These are phyloP conservation scores for Sungouiozyma intestinalis DNA, from an alignment of 805 yeast genomes.

Conservation along the genomic window DNA sequence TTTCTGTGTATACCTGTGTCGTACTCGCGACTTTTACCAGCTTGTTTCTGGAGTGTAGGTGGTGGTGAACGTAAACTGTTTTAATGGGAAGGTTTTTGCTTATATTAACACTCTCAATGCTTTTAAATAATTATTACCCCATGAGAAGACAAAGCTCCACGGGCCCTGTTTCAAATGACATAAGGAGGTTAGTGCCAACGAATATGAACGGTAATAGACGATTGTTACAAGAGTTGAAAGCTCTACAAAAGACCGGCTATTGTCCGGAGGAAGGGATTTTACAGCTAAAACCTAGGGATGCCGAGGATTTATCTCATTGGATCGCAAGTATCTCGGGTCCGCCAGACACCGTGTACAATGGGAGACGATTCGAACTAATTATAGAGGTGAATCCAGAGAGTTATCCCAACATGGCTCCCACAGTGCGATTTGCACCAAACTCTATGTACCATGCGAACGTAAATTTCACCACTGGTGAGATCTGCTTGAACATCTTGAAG, in stretches of 20 bases:
- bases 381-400: conserved; percentile 33
- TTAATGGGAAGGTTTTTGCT: too few species aligned
- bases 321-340: conserved; percentile 43
- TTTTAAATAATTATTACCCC: too few species aligned
- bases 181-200: too few species aligned
- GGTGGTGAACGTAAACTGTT: too few species aligned
- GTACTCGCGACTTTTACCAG: too few species aligned
- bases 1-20: too few species aligned
- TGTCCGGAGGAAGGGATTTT: conserved; percentile 22
- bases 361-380: conserved; percentile 41
- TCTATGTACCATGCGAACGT: conserved; percentile 41
- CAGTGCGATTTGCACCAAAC: conserved; percentile 33
- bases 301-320: conserved; percentile 43
- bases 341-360: conserved; percentile 38
- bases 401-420: conserved; percentile 56
- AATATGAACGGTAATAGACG: background rate
- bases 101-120: too few species aligned
- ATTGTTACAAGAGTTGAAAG: background rate
- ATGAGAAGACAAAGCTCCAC: too few species aligned
- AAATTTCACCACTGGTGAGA: conserved; percentile 48
- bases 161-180: too few species aligned
- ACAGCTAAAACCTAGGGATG: conserved; percentile 34
- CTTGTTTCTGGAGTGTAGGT: too few species aligned
- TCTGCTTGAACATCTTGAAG: conserved; percentile 58
- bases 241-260: too few species aligned